Conservation (phyloP, 2,329 filamentous ascomycete species). For the Botryosphaeria agaves region DNA sequence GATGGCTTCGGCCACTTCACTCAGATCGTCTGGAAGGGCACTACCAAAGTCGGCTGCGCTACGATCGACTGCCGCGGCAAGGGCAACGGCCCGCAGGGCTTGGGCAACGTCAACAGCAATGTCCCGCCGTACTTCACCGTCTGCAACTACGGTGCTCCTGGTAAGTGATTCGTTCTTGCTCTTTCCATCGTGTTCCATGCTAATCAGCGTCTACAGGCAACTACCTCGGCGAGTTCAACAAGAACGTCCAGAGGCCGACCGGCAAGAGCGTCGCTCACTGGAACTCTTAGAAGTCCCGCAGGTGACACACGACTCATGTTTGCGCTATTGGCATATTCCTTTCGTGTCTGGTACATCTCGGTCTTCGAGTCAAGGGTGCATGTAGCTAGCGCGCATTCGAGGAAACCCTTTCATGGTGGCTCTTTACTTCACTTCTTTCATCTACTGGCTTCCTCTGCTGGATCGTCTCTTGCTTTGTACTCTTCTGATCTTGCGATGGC, state of each 20-base stretch:
- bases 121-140: constrained; percentile 53
- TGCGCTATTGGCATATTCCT: too few relatives aligned
- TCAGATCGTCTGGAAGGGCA: constrained; percentile 54
- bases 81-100: too few relatives aligned
- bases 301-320: too few relatives aligned
- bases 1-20: constrained; percentile 57
- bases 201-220: constrained; percentile 29
- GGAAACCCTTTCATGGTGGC: too few relatives aligned
- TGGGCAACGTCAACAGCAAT: constrained; percentile 23
- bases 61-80: constrained; percentile 36
- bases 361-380: too few relatives aligned
- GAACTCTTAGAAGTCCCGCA: constrained; percentile 7
- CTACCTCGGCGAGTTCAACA: constrained; percentile 32
- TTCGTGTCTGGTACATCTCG: too few relatives aligned
- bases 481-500: too few relatives aligned
- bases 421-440: too few relatives aligned
- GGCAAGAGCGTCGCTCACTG: constrained; percentile 18
- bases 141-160: constrained; percentile 69
- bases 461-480: too few relatives aligned
- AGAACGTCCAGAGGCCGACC: constrained; percentile 30
- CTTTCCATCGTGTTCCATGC: constrained; percentile 4
- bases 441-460: too few relatives aligned
- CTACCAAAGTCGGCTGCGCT: constrained; percentile 45
- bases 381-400: too few relatives aligned
- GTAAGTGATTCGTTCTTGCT: constrained; percentile 30